Evolutionary conservation across 176 grass and related monocot species (phyloP), one percentile per base, ranked within the genome.

Genomic region (Chrysopogon serrulatus): DNA sequence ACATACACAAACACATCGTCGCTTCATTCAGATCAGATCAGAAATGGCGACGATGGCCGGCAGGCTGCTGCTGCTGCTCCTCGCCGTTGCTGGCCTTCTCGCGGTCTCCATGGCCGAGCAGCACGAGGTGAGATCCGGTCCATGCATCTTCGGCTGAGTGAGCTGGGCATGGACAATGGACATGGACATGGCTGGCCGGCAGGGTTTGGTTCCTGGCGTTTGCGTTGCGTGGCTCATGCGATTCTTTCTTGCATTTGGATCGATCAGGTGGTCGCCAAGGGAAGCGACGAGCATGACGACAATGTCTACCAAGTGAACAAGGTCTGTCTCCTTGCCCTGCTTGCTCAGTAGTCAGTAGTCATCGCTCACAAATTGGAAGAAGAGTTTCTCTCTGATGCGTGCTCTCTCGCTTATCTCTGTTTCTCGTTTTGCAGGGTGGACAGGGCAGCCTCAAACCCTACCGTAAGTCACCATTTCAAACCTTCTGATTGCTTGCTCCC

Each of bases 11-110:
- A 15, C 2, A 5, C 49, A 53, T 53, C 18, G 21, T 7, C n/a
- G n/a, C n/a, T n/a, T n/a, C n/a, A n/a, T 54, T 54, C 51, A 54
- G 51, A n/a, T 54, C 21, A n/a, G 51, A 35, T n/a, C 3, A 35
- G 34, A 8, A 21, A 8, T 1, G 13, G 65, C 87, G 85, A 63
- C 65, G 24, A 28, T 81, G 56, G 69, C 68, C 33, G 53, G 74
- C 4, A 92, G 77, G 85, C 79, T 92, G 15, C 84, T 95, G 11
- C 81, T 94, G 23, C 57, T 87, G 30, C 49, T 90, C 39, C 13
- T 92, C 27, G 90, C 87, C 35, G 8, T 94, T 40, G 54, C 47
- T 18, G 19, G 9, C 2, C 81, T 95, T 45, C 36, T 90, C 7
- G 85, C 69, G 78, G 23, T 90, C 72, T 86, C 78, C 68, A 65